Evolutionary conservation across 495 filamentous ascomycete genomes (phyloP), one percentile per base, ranked within the genome.

Genomic region (Chaetomium fimeti): DNA sequence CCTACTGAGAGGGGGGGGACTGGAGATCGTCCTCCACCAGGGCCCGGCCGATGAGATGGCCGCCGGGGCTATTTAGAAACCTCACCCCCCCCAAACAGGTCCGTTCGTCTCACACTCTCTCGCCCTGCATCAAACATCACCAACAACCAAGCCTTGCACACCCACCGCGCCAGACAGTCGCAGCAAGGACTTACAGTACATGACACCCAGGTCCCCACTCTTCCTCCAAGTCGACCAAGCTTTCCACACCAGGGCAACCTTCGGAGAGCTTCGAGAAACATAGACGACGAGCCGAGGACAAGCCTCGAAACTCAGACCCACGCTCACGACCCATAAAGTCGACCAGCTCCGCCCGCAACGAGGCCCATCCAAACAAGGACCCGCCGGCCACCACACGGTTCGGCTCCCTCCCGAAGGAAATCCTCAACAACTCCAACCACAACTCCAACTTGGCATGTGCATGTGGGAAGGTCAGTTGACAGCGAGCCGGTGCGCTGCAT

Each of bases 21-120:
- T 62, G 67, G 68, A 73, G 71, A 73, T 71, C 71, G 65, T 64
- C 60, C 72, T 74, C 71, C 72, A 75, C 72, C 67, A 75, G 69
- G 45, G n/a, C 62, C 61, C 24, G 63, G 66, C 62, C 62, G 64
- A 61, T 56, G 61, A 71, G 69, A 72, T 66, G 72, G 57, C 45
- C 52, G 40, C 61, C 51, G 61, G 60, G 61, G 67, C 59, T 75
- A 75, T 75, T 70, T 75, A 73, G 69, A 73, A 75, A 69, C 71
- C 69, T 72, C 71, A 69, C 69, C 68, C 60, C 68, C 62, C 62
- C 63, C 38, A 51, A 60, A 25, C 32, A 40, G 52, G 48, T 59
- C 62, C 47, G 61, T 47, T 57, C 29, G 45, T 28, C 29, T 49
- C 60, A 65, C 59, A 51, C 28, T 28, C 63, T 42, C 63, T 58